Base-by-base conservation (phyloP, 257 asterid genomes). In the Penstemon barbatus region DNA sequence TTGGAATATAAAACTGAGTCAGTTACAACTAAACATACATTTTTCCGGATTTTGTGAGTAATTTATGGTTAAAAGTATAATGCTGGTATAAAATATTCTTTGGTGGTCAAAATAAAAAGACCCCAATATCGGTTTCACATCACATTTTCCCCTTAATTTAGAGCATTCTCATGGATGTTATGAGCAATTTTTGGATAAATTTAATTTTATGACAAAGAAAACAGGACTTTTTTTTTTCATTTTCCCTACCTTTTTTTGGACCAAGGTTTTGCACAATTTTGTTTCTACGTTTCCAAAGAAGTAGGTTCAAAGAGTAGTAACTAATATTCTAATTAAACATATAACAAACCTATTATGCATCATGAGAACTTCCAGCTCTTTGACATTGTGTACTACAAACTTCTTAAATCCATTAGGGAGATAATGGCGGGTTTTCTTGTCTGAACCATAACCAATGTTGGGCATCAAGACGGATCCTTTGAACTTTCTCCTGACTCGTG, bases 361-460 rank as follows among this genome's bases (percentile, higher is more conserved):
- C 70, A 65, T 65, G 15, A 65, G 44, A 8, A 65, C 13, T 54
- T 65, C 70, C 3, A 65, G 61, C 60, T 65, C 61, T 18, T 65
- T 65, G 61, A 39, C 60, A 39, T 65, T 65, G 61, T 65, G 56
- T 3, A 65, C 70, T 3, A 50, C 70, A 51, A 65, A 65, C 57
- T 65, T 65, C 61, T 51, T 65, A 41, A 65, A 65, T n/a, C 70
- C 70, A 51, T 65, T 65, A 37, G 70, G 70, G 48, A 51, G 61
- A 38, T 38, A 65, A 36, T 65, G 70, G 13, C 70, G 60, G 33
- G 68, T 63, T 15, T 63, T 63, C 46, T 63, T 63, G 57, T 63
- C 68, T 19, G 57, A 63, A 19, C 68, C 70, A 11, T 65, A 65
- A 25, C 70, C 60, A 36, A 65, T 65, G 70, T 65, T 65, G 25